Percentiles rank a stretch among this genome's conserved stretches.
Evolutionary conservation across 2,329 filamentous ascomycete genomes (phyloP).

Genomic region (Fusarium compactum): DNA sequence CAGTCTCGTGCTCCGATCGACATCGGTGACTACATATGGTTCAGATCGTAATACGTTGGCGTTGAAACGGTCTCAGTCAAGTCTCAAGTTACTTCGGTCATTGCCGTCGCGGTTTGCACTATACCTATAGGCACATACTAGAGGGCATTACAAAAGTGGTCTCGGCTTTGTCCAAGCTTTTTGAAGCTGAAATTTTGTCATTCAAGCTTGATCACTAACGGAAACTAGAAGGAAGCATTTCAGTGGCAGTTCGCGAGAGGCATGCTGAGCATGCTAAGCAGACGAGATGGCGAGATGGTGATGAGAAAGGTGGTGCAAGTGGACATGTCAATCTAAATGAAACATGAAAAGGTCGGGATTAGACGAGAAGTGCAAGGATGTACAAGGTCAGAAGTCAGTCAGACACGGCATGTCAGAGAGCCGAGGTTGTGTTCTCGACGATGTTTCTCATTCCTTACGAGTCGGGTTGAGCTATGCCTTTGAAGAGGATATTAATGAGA

Average conservation of each 20-base stretch:
- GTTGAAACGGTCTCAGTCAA: constrained; percentile 19
- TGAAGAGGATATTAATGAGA: constrained; percentile 3
- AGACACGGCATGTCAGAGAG: constrained; percentile 3
- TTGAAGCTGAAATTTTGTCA: background rate
- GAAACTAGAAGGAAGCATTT: background rate
- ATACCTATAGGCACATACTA: background rate
- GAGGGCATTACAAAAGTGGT: constrained; percentile 3
- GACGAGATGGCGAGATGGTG: background rate
- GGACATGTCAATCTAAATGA: constrained; percentile 34
- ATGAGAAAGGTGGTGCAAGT: constrained; percentile 22
- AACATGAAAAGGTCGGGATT: constrained; percentile 27
- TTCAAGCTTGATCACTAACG: background rate
- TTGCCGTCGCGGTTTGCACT: constrained; percentile 5
- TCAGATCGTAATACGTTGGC: constrained; percentile 16
- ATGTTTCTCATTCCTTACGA: constrained; percentile 26
- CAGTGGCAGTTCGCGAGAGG: constrained; percentile 1
- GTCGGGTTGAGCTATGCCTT: constrained; percentile 3
- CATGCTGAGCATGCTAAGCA: constrained; percentile 2
- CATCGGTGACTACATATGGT: background rate
- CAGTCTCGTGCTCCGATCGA: constrained; percentile 10
- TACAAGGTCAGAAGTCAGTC: background rate
- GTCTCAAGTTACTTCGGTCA: constrained; percentile 21
- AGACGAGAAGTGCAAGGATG: constrained; percentile 16
- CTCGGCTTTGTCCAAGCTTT: background rate
- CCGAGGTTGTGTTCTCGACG: constrained; percentile 9